A percentile compares a stretch with the other conserved stretches of the same genome.
Conservation (phyloP, 2,329 filamentous ascomycete species). For the Penicillium concentricum region DNA sequence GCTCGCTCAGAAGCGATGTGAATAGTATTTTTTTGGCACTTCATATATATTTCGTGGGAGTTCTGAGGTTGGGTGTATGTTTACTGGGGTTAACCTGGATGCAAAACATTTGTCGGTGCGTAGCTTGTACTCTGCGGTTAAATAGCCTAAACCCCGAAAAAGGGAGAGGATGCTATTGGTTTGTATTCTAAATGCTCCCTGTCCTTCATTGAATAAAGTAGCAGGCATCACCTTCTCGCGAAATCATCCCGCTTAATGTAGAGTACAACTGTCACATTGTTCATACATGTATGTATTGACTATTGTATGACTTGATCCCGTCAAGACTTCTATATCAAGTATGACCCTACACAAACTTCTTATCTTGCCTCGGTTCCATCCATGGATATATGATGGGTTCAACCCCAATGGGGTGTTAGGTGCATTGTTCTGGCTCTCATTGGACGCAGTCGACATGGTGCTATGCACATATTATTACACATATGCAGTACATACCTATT, state of each 20-base stretch:
- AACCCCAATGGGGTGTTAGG: background rate
- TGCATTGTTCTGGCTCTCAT: background rate
- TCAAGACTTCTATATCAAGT: background rate
- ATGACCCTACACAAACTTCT: background rate
- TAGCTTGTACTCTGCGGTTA: background rate
- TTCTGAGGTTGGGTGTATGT: background rate
- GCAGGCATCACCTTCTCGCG: background rate
- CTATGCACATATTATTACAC: background rate
- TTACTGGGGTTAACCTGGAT: background rate
- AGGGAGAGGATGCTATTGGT: background rate
- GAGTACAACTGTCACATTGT: background rate
- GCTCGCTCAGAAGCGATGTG: slow-evolving; percentile 17
- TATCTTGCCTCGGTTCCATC: background rate
- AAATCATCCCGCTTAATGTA: background rate
- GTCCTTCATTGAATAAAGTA: background rate
- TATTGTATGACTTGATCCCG: too few relatives aligned
- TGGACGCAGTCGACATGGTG: background rate
- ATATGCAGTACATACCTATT: background rate
- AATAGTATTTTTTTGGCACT: slow-evolving; percentile 17
- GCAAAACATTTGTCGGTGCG: background rate
- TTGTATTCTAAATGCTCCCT: background rate
- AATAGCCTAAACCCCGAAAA: background rate
- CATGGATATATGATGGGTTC: background rate
- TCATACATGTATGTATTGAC: too few relatives aligned
- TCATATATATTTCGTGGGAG: background rate